Conservation (phyloP, 768 basidiomycete genomes). For the Calvatia gigantea region DNA sequence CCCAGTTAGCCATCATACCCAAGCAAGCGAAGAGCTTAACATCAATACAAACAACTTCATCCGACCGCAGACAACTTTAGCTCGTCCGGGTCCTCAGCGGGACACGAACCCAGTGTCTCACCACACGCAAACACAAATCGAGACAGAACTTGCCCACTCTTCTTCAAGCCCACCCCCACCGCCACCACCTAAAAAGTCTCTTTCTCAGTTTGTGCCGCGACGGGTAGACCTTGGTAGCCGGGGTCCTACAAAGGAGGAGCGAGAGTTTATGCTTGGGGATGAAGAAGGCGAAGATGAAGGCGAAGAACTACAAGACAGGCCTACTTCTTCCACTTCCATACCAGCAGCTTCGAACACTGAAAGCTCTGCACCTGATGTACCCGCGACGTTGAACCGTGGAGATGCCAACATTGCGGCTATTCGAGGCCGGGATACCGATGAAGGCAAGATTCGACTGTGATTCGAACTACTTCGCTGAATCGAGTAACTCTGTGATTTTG, state of each 20-base stretch:
- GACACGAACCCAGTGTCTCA: conserved; percentile 43
- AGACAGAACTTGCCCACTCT: conserved; percentile 19
- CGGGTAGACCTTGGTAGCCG: conserved; percentile 9
- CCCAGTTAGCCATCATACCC: conserved; percentile 38
- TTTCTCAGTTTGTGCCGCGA: conserved; percentile 7
- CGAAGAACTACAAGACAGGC: conserved; percentile 17
- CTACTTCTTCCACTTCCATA: neutral
- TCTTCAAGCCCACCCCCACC: conserved; percentile 15
- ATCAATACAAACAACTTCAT: conserved; percentile 22
- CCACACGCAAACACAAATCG: conserved; percentile 30
- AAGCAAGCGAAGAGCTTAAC: conserved; percentile 20
- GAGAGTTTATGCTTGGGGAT: conserved; percentile 34
- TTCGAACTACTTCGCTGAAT: neutral
- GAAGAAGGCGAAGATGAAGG: conserved; percentile 26
- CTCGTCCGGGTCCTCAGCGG: conserved; percentile 15
- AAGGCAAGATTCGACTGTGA: conserved; percentile 1
- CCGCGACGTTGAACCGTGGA: neutral
- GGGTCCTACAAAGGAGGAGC: conserved; percentile 25
- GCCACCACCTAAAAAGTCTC: conserved; percentile 17
- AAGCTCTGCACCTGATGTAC: neutral
- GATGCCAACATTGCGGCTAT: neutral
- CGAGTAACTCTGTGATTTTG: neutral
- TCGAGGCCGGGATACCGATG: neutral
- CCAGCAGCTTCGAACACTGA: neutral
- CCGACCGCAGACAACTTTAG: conserved; percentile 23